phyloP scores from a whole-genome alignment of 2,329 filamentous ascomycete genomes.

The Colletotrichum ledebouriae region DNA sequence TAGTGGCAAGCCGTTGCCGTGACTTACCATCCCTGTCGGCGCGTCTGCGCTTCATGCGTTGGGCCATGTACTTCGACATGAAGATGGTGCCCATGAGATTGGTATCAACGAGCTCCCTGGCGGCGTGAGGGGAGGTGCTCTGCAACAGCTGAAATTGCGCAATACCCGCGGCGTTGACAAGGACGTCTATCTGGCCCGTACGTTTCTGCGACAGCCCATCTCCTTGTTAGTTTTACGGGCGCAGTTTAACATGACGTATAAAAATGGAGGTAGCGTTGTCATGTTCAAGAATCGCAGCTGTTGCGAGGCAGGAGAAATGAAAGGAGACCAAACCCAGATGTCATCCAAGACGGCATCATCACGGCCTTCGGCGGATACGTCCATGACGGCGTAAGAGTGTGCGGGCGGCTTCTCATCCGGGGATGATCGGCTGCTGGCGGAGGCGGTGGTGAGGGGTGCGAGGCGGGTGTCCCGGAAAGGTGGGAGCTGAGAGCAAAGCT shows the following conservation, averaged over 20 bases:
- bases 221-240: constrained; percentile 19
- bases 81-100: constrained; percentile 78
- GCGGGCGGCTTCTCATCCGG: constrained; percentile 2
- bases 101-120: constrained; percentile 72
- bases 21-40: constrained; percentile 46
- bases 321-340: constrained; percentile 39
- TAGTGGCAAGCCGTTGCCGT: constrained; percentile 20
- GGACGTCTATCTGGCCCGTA: constrained; percentile 61
- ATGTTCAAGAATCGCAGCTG: not conserved
- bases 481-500: constrained; percentile 52
- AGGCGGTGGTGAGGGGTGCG: constrained; percentile 43
- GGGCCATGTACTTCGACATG: constrained; percentile 67
- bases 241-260: not conserved
- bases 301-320: not conserved
- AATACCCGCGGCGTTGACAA: constrained; percentile 86
- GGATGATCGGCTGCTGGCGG: not conserved
- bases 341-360: constrained; percentile 38
- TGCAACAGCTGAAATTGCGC: constrained; percentile 75
- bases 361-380: constrained; percentile 37
- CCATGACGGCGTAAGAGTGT: constrained; percentile 42
- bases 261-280: not conserved
- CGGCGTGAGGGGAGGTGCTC: constrained; percentile 61
- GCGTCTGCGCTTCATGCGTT: constrained; percentile 58
- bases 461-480: constrained; percentile 35
- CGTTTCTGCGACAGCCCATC: constrained; percentile 18